Evolutionary conservation across 148 eudicot species (phyloP).

Genomic region (Beta vulgaris): DNA sequence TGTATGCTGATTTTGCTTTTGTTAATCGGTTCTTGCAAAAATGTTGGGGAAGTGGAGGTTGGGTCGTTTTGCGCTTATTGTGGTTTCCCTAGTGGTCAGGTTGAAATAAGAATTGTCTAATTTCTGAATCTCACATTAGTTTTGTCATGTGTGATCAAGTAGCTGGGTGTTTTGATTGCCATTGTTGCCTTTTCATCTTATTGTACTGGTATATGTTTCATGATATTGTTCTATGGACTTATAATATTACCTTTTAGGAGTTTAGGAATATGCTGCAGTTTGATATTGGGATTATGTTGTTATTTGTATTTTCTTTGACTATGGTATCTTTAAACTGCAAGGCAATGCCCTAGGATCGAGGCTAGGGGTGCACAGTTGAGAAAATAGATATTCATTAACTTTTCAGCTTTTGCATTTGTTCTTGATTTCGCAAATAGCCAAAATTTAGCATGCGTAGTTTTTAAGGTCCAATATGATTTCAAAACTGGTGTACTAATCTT

Average conservation of each 20-base stretch:
- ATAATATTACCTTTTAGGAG: not conserved
- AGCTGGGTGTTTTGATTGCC: not conserved
- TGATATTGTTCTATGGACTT: not conserved
- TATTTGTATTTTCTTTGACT: slow-evolving; percentile 6
- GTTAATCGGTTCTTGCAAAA: not conserved
- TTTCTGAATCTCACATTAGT: too few species aligned
- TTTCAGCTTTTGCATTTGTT: not conserved
- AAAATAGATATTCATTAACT: not conserved
- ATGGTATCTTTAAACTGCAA: not conserved
- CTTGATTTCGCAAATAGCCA: not conserved
- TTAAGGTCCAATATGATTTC: not conserved
- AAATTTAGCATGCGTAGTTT: not conserved
- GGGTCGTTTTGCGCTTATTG: not conserved
- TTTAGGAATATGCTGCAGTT: not conserved
- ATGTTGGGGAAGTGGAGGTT: not conserved
- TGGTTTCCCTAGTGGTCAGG: not conserved
- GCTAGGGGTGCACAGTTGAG: not conserved
- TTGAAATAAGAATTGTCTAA: not conserved
- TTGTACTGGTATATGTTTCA: not conserved
- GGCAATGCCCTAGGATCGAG: not conserved
- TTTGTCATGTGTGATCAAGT: not conserved
- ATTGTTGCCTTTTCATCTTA: not conserved
- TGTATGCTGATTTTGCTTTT: not conserved
- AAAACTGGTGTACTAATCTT: not conserved
- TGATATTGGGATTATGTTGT: not conserved